Evolutionary conservation across 1,284 basidiomycete species (phyloP).

Genomic region (Butyriboletus appendiculatus): DNA sequence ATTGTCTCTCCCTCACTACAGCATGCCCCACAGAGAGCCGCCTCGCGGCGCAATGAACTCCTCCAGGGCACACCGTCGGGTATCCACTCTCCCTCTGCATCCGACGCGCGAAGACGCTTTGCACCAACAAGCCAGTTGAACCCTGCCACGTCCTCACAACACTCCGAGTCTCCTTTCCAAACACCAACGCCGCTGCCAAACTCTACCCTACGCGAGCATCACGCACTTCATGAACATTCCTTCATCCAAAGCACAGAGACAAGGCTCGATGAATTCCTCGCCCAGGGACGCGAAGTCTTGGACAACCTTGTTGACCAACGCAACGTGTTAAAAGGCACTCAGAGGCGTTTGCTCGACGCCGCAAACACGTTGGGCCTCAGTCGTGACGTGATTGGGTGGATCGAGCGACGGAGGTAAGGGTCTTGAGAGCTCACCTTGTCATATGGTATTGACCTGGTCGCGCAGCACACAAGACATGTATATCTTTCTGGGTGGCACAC

Average conservation of each 20-base stretch:
- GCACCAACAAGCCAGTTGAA: slow-evolving; percentile 40
- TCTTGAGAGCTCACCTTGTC: neutral
- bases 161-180: slow-evolving; percentile 77
- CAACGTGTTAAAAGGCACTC: slow-evolving; percentile 90
- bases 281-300: slow-evolving; percentile 87
- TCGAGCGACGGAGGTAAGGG: slow-evolving; percentile 81
- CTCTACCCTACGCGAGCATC: slow-evolving; percentile 63
- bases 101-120: slow-evolving; percentile 62
- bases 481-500: slow-evolving; percentile 81
- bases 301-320: slow-evolving; percentile 91
- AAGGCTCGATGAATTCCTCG: slow-evolving; percentile 84
- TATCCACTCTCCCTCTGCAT: slow-evolving; percentile 45
- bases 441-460: slow-evolving; percentile 15
- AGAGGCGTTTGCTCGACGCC: slow-evolving; percentile 78
- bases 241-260: slow-evolving; percentile 83
- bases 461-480: slow-evolving; percentile 89
- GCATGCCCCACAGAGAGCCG: slow-evolving; percentile 47
- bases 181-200: slow-evolving; percentile 55
- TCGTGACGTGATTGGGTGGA: slow-evolving; percentile 92
- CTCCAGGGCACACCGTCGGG: slow-evolving; percentile 48
- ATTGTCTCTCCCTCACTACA: neutral
- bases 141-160: slow-evolving; percentile 37
- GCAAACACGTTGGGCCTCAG: slow-evolving; percentile 93
- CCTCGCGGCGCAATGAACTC: slow-evolving; percentile 62
- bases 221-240: slow-evolving; percentile 83